A percentile compares a stretch with the other conserved stretches of the same genome.
Conservation (phyloP, 2,329 filamentous ascomycete species). For the Curvularia hawaiiensis region DNA sequence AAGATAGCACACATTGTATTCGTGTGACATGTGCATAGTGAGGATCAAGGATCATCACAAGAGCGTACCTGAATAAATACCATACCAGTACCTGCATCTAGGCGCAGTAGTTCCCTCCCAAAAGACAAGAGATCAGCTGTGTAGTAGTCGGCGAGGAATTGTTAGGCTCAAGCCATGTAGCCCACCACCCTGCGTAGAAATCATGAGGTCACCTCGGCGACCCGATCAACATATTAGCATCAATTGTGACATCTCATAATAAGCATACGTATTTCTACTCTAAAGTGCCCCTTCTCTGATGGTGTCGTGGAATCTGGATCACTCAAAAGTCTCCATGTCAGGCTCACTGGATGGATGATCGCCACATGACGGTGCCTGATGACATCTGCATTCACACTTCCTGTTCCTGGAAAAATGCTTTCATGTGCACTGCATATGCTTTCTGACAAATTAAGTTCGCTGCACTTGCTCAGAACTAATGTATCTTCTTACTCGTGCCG, state of each 20-base stretch:
- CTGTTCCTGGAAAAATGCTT: not conserved
- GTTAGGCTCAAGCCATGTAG: not conserved
- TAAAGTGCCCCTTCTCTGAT: not conserved
- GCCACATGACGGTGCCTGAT: not conserved
- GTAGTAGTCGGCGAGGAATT: not conserved
- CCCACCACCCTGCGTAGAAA: not conserved
- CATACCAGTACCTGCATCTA: not conserved
- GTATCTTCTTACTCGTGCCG: not conserved
- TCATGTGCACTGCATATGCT: not conserved
- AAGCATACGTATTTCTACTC: not conserved
- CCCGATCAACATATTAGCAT: not conserved
- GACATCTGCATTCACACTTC: not conserved
- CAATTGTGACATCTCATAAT: not conserved
- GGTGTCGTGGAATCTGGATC: not conserved
- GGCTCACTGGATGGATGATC: not conserved
- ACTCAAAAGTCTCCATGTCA: not conserved
- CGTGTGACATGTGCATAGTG: not conserved
- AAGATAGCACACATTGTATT: not conserved
- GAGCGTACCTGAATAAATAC: not conserved
- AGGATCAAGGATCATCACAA: not conserved
- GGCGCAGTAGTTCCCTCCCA: not conserved
- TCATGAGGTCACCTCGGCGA: not conserved
- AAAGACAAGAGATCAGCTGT: not conserved
- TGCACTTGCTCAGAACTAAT: not conserved
- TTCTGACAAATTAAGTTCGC: no score